phyloP scores from a whole-genome alignment of 768 basidiomycete species.

The Tulasnella sp. region DNA sequence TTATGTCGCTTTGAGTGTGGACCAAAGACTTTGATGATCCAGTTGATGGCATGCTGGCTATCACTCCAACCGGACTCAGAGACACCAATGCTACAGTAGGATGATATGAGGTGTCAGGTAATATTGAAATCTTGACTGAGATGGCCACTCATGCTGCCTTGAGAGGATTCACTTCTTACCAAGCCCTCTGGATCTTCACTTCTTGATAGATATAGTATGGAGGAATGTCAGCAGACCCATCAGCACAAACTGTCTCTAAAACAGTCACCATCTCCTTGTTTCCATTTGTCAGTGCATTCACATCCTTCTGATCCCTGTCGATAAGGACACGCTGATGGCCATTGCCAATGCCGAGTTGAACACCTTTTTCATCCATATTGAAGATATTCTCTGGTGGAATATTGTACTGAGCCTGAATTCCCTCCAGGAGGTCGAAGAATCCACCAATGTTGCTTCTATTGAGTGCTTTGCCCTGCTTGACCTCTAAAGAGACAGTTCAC shows the following conservation, averaged over 20 bases:
- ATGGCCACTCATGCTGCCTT: background rate
- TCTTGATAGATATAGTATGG: background rate
- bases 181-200: background rate
- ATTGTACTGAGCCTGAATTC: background rate
- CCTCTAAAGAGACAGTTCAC: slow-evolving; percentile 3
- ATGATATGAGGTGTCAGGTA: background rate
- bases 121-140: background rate
- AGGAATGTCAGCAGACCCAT: background rate
- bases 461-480: slow-evolving; percentile 12
- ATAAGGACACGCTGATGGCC: background rate
- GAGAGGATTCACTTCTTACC: background rate
- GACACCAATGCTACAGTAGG: slow-evolving; percentile 25
- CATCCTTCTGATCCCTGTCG: background rate
- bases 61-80: slow-evolving; percentile 36
- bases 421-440: slow-evolving; percentile 1
- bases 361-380: slow-evolving; percentile 16
- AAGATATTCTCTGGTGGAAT: slow-evolving; percentile 17
- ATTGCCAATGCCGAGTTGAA: slow-evolving; percentile 15
- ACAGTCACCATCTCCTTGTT: slow-evolving; percentile 6
- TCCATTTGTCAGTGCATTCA: background rate
- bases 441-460: background rate
- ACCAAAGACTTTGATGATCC: slow-evolving; percentile 31
- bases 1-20: slow-evolving; percentile 10
- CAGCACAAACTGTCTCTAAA: background rate
- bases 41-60: slow-evolving; percentile 28